These are phyloP conservation scores for Sclerospora graminicola DNA, from an alignment of 352 stramenopile species.

Conservation along the genomic window DNA sequence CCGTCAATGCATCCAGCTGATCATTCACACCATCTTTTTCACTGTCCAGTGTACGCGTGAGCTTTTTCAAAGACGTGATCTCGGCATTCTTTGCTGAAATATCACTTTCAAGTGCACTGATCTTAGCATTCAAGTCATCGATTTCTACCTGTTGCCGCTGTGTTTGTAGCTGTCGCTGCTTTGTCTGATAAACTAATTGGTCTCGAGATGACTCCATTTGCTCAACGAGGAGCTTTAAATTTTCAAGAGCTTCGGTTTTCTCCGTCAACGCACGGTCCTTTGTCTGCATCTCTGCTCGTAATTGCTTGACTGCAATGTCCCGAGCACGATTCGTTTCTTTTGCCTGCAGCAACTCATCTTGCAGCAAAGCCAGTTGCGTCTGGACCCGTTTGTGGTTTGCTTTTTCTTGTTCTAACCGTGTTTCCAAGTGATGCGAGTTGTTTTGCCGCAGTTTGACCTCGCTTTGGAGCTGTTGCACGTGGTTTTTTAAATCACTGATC, in stretches of 20 bases:
- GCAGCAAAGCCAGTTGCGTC: constrained; percentile 39
- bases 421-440: constrained; percentile 44
- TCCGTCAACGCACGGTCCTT: constrained; percentile 52
- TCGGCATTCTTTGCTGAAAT: constrained; percentile 30
- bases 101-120: constrained; percentile 37
- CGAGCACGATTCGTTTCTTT: constrained; percentile 41
- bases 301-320: constrained; percentile 44
- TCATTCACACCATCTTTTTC: constrained; percentile 71
- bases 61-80: constrained; percentile 52
- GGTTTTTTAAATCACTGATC: constrained; percentile 42
- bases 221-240: constrained; percentile 63
- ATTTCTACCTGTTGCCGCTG: constrained; percentile 45
- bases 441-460: constrained; percentile 46
- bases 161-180: constrained; percentile 58
- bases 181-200: constrained; percentile 66
- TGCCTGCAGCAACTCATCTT: constrained; percentile 49
- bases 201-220: constrained; percentile 80
- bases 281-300: constrained; percentile 43
- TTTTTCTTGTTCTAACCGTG: constrained; percentile 59
- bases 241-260: constrained; percentile 54
- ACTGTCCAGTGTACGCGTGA: constrained; percentile 49
- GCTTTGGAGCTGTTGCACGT: constrained; percentile 54
- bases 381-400: constrained; percentile 39
- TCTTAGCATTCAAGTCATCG: constrained; percentile 39
- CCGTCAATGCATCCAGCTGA: constrained; percentile 57